phyloP scores from a whole-genome alignment of 1,139 yeast species.

The Lodderomyces theae region DNA sequence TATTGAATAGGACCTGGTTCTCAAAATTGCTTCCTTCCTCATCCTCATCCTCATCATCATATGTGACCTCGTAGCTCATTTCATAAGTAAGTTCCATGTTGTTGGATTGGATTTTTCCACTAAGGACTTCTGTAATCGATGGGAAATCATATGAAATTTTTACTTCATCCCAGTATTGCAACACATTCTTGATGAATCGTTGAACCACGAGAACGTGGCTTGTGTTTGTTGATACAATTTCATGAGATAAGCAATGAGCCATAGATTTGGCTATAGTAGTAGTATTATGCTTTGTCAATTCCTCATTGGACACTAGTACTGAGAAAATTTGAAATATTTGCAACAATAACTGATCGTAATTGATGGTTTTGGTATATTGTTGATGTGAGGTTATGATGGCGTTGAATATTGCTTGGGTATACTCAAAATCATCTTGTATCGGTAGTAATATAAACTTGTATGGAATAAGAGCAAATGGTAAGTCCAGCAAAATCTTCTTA shows the following conservation, averaged over 20 bases:
- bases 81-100: conserved; percentile 28
- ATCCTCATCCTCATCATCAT: conserved; percentile 19
- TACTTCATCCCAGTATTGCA: conserved; percentile 42
- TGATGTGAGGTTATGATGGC: conserved; percentile 7
- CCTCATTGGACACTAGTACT: conserved; percentile 27
- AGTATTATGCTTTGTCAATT: conserved; percentile 45
- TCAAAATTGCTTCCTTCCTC: conserved; percentile 11
- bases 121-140: conserved; percentile 23
- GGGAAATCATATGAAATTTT: conserved; percentile 15
- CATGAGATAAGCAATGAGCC: conserved; percentile 52
- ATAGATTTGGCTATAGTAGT: conserved; percentile 47
- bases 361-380: conserved; percentile 11
- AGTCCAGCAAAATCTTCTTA: conserved; percentile 45
- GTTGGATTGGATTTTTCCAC: conserved; percentile 15
- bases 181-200: conserved; percentile 47
- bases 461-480: conserved; percentile 46
- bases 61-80: conserved; percentile 30
- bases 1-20: conserved; percentile 16
- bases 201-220: conserved; percentile 49
- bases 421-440: conserved; percentile 41
- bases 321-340: conserved; percentile 43
- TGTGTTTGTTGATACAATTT: conserved; percentile 42
- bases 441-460: conserved; percentile 45
- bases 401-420: conserved; percentile 35
- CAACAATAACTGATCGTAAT: conserved; percentile 27